Conservation (phyloP, 2,329 filamentous ascomycete species). For the Ophiostoma ulmi region DNA sequence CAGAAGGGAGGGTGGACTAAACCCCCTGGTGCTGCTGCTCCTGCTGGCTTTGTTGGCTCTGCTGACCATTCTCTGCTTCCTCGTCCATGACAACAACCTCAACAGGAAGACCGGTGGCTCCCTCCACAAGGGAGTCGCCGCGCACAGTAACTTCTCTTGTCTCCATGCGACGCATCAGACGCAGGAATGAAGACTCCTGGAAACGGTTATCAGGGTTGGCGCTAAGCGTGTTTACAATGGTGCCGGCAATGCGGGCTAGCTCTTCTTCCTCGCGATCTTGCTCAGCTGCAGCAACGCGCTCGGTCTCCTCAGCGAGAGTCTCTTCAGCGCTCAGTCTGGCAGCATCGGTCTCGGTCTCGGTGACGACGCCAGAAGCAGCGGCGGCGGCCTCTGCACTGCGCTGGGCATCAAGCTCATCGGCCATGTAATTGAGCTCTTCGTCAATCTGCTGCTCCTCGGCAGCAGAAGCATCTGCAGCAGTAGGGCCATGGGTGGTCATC, state of each 20-base stretch:
- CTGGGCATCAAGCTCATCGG: constrained; percentile 26
- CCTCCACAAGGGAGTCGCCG: constrained; percentile 43
- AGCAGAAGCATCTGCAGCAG: constrained; percentile 20
- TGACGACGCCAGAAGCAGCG: background rate
- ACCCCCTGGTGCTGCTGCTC: background rate
- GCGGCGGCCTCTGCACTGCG: background rate
- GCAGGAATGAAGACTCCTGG: constrained; percentile 69
- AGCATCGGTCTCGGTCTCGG: background rate
- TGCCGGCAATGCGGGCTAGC: constrained; percentile 64
- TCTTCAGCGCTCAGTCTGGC: background rate
- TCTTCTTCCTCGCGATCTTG: constrained; percentile 46
- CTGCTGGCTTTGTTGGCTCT: background rate
- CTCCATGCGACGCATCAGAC: constrained; percentile 69
- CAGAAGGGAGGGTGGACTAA: background rate
- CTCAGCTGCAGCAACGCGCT: constrained; percentile 20
- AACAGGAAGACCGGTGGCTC: constrained; percentile 30
- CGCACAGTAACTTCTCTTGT: constrained; percentile 68
- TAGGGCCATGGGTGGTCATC: constrained; percentile 34
- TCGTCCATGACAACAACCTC: background rate
- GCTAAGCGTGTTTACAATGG: constrained; percentile 63
- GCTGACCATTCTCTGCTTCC: background rate
- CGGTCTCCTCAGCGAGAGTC: background rate
- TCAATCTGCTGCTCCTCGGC: constrained; percentile 21
- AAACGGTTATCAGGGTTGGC: constrained; percentile 69
- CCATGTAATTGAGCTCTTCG: constrained; percentile 29